Conservation (phyloP, 805 yeast species). For the Gaillardinia entomophila region DNA sequence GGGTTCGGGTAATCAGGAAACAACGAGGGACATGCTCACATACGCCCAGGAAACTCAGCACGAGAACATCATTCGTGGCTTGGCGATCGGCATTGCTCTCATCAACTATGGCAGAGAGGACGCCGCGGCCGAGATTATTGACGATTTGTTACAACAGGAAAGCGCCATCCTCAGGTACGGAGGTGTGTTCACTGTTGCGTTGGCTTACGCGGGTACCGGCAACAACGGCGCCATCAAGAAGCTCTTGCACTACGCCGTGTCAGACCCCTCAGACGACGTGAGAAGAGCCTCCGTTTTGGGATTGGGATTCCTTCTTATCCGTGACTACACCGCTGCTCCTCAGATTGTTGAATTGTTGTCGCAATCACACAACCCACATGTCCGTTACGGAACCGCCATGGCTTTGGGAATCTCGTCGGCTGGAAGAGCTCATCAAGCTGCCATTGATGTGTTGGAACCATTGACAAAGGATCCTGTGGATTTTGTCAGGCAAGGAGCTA, state of each 20-base stretch:
- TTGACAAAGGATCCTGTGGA: constrained; percentile 91
- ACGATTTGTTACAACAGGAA: constrained; percentile 63
- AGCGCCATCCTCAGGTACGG: constrained; percentile 88
- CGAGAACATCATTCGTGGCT: constrained; percentile 90
- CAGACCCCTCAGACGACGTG: constrained; percentile 94
- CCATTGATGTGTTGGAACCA: constrained; percentile 89
- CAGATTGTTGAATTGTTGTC: constrained; percentile 88
- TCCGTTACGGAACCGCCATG: constrained; percentile 95
- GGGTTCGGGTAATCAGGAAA: constrained; percentile 74
- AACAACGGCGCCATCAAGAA: constrained; percentile 81
- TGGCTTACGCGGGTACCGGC: constrained; percentile 97
- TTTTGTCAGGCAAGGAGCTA: constrained; percentile 96
- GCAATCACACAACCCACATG: constrained; percentile 96
- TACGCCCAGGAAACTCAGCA: constrained; percentile 95
- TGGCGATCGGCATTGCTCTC: constrained; percentile 84
- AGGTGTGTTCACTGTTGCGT: constrained; percentile 88
- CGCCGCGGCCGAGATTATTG: constrained; percentile 65
- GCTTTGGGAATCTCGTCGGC: constrained; percentile 97
- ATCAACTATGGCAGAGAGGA: constrained; percentile 83
- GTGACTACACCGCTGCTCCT: constrained; percentile 91
- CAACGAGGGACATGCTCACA: constrained; percentile 72
- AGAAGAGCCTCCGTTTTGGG: constrained; percentile 93
- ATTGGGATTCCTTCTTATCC: constrained; percentile 83
- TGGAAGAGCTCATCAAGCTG: constrained; percentile 83
- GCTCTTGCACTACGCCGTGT: constrained; percentile 87